These are phyloP conservation scores for Vigna trinervia DNA, from an alignment of 306 rosid genomes.

Conservation along the genomic window DNA sequence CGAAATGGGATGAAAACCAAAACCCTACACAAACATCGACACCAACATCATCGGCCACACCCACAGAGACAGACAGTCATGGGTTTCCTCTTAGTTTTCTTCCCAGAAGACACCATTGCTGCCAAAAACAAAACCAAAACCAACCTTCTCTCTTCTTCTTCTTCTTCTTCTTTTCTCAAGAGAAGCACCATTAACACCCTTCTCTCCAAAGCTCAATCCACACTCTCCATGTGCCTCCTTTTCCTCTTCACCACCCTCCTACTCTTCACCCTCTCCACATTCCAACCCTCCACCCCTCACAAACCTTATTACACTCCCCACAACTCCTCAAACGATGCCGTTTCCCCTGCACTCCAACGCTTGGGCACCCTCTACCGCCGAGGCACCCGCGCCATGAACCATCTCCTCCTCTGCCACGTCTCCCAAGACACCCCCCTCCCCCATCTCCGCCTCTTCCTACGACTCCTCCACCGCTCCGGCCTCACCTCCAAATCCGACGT, in stretches of 20 bases:
- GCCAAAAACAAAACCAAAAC: conserved; percentile 6
- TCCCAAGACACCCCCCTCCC: conserved; percentile 47
- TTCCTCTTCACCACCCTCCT: conserved; percentile 74
- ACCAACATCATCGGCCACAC: no score
- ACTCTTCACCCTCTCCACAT: conserved; percentile 85
- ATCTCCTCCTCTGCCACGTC: conserved; percentile 74
- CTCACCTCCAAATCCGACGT: conserved; percentile 73
- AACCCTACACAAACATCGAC: no score
- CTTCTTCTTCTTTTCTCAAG: not conserved
- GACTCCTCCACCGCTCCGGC: conserved; percentile 72
- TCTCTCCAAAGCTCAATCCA: conserved; percentile 71
- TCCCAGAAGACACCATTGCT: conserved; percentile 55
- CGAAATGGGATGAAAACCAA: no score
- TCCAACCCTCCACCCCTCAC: conserved; percentile 42
- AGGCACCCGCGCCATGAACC: conserved; percentile 76
- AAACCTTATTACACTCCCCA: conserved; percentile 13
- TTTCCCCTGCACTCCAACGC: conserved; percentile 21
- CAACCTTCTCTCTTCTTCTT: conserved; percentile 41
- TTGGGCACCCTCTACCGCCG: conserved; percentile 80
- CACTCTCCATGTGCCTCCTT: conserved; percentile 75
- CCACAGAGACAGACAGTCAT: no score
- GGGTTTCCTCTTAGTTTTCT: conserved; percentile 72
- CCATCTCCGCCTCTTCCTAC: conserved; percentile 63
- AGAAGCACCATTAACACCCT: not conserved
- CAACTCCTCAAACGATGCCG: not conserved